These are phyloP conservation scores for Helicostylum pulchrum DNA, from an alignment of 192 early-diverging fungal genomes.

Conservation along the genomic window DNA sequence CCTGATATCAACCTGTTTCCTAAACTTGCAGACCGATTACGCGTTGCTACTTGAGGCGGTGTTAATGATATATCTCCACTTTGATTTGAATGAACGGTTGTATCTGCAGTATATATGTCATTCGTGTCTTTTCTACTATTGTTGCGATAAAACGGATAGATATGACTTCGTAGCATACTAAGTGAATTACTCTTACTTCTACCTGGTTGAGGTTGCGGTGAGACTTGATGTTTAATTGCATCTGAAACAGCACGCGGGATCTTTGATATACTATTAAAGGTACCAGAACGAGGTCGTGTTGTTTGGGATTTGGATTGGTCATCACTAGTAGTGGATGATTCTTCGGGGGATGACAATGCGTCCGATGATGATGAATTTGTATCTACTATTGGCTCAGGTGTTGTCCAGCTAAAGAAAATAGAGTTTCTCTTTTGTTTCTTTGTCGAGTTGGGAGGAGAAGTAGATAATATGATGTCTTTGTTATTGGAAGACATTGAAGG, in stretches of 20 bases:
- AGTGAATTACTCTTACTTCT: neutral
- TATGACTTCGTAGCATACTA: neutral
- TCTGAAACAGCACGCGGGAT: constrained; percentile 14
- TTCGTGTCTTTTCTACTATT: neutral
- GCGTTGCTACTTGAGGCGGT: neutral
- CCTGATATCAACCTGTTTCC: neutral
- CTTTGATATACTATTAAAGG: constrained; percentile 2
- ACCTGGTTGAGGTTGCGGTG: neutral
- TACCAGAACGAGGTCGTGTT: neutral
- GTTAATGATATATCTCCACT: neutral
- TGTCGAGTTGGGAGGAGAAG: too few relatives aligned
- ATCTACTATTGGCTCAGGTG: neutral
- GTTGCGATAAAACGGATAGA: neutral
- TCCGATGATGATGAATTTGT: neutral
- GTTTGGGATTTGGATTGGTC: too few relatives aligned
- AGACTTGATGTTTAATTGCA: constrained; percentile 9
- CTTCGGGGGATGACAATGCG: neutral
- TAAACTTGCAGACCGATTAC: constrained; percentile 1
- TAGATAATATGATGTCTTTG: too few relatives aligned
- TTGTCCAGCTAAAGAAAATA: neutral
- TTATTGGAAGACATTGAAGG: too few relatives aligned
- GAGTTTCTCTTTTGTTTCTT: too few relatives aligned
- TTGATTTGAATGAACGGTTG: neutral
- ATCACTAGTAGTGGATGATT: neutral
- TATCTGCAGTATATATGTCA: too few relatives aligned